Conservation (phyloP, 2,329 filamentous ascomycete species). For the Colletotrichum navitas region DNA sequence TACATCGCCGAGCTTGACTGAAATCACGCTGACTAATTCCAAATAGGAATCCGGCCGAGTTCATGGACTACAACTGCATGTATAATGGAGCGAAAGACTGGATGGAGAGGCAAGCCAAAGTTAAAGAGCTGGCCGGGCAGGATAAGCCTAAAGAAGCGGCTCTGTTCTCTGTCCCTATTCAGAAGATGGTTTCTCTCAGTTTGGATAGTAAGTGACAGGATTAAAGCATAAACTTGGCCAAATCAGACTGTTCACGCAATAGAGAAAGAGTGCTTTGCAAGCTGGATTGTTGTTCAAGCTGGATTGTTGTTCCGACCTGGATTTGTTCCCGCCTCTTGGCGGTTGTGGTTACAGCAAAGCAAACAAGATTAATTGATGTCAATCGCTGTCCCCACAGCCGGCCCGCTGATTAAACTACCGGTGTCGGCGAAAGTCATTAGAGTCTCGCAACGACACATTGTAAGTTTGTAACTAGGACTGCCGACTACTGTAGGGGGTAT, state of each 20-base stretch:
- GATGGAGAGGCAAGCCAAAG: conserved; percentile 35
- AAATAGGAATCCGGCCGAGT: conserved; percentile 54
- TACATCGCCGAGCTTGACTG: conserved; percentile 31
- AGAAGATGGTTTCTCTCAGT: conserved; percentile 17
- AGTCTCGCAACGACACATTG: background rate
- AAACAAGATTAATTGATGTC: background rate
- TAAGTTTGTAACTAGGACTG: background rate
- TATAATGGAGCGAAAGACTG: conserved; percentile 54
- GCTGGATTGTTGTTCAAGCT: background rate
- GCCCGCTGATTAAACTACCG: background rate
- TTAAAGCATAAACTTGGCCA: background rate
- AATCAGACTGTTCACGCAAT: background rate
- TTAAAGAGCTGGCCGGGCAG: background rate
- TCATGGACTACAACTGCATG: conserved; percentile 57
- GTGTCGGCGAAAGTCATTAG: too few relatives aligned
- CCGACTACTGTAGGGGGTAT: background rate
- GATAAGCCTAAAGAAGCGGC: background rate
- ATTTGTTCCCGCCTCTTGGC: background rate
- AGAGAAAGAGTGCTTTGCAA: background rate
- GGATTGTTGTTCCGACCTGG: background rate
- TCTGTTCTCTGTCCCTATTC: background rate
- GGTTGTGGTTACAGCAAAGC: background rate
- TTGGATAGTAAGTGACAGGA: background rate
- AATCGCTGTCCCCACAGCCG: rapidly evolving
- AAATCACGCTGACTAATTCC: conserved; percentile 40